Evolutionary conservation across 1,139 yeast species (phyloP), one percentile per base, ranked within the genome.

Genomic region (Candida sanyaensis): DNA sequence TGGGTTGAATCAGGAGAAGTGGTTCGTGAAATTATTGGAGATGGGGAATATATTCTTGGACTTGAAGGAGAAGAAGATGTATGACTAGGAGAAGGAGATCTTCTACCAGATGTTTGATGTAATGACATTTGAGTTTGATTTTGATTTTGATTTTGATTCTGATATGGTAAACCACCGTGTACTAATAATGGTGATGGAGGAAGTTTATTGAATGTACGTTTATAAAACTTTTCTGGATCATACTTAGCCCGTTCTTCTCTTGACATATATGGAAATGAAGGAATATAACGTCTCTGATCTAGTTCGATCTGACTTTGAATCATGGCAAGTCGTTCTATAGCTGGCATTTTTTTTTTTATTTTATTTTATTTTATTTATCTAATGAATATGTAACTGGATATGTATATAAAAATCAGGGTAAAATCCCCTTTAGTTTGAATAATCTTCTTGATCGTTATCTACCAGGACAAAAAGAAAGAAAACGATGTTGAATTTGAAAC

Each of bases 241-340:
- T 59, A 59, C 30, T 46, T 36, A 10, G 43, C 46, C 29, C 64
- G 49, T 38, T 60, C 64, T 27, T 46, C 46, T 28, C 27, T 34
- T 2, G 54, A 46, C 11, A 63, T 48, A 46, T 48, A 43, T 6
- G 66, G 67, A 41, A 62, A 63, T 40, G 59, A 61, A 3, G 58
- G 57, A 8, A 34, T 34, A 12, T 47, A 37, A 23, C 50, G 48
- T 8, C 10, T 42, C 17, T 9, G 28, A 38, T 7, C 37, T 29
- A 13, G 49, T 13, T 43, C 43, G 26, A 64, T 38, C 47, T 64
- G 67, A 11, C 59, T 49, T 27, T 54, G 54, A 6, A 64, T 37
- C 62, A 64, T 57, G 12, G 52, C 49, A 31, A 63, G 53, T 44
- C 68, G 50, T 26, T 51, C 46, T 26, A 28, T 49, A 10, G 60